These are phyloP conservation scores for Pseudoscleropodium purum DNA, from an alignment of 225 moss, liverwort and hornwort species.

Conservation along the genomic window DNA sequence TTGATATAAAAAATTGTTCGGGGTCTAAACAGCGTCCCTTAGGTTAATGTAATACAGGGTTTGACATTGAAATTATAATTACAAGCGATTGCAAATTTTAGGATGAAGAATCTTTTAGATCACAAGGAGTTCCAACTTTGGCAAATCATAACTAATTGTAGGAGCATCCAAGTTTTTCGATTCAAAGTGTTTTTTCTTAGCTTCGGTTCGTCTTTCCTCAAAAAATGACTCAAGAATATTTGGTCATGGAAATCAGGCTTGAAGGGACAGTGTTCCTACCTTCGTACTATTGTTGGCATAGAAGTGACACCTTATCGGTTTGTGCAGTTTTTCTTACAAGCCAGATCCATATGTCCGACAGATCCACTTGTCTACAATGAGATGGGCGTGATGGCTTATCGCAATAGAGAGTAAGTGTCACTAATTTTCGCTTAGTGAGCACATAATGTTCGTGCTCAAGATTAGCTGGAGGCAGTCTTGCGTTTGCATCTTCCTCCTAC, in stretches of 20 bases:
- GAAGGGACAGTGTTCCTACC: neutral
- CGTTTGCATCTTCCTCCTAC: neutral
- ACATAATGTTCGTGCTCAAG: neutral
- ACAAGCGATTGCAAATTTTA: neutral
- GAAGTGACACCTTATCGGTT: constrained; percentile 23
- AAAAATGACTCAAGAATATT: neutral
- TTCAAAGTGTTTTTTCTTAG: neutral
- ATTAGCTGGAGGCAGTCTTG: neutral
- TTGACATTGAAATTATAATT: neutral
- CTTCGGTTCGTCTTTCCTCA: neutral
- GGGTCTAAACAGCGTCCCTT: neutral
- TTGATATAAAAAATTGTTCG: neutral
- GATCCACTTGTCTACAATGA: constrained; percentile 96
- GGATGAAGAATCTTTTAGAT: too few relatives aligned
- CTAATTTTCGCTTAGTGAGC: neutral
- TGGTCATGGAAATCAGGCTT: neutral
- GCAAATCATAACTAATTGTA: neutral
- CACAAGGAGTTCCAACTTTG: neutral
- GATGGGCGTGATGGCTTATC: constrained; percentile 89
- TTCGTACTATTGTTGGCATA: neutral
- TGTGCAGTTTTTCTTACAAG: constrained; percentile 86
- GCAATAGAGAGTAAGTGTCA: constrained; percentile 69
- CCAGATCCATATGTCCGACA: constrained; percentile 82
- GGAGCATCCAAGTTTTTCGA: neutral
- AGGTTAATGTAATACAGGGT: too few relatives aligned